Conservation (phyloP, 2,329 filamentous ascomycete species). For the Neoascochyta sp. region DNA sequence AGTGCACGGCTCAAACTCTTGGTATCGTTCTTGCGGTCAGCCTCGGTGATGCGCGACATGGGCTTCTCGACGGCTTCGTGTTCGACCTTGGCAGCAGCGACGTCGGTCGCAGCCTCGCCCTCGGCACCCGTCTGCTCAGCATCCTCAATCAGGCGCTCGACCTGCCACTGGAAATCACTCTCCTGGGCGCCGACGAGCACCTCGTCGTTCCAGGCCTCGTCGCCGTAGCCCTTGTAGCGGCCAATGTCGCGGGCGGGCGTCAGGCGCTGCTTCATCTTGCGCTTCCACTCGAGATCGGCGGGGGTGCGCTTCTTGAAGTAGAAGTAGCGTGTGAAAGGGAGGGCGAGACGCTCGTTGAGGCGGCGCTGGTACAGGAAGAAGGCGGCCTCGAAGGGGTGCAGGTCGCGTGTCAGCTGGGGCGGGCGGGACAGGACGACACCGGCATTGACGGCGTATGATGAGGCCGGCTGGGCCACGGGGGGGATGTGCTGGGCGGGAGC, state of each 20-base stretch:
- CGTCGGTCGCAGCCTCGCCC: conserved; percentile 36
- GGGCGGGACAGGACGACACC: conserved; percentile 84
- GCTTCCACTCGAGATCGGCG: conserved; percentile 81
- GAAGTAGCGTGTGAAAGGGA: conserved; percentile 85
- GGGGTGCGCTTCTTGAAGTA: conserved; percentile 93
- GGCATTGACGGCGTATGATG: conserved; percentile 48
- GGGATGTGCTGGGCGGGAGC: conserved; percentile 27
- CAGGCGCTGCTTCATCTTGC: conserved; percentile 73
- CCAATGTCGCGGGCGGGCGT: conserved; percentile 82
- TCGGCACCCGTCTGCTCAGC: conserved; percentile 57
- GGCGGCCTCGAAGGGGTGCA: conserved; percentile 83
- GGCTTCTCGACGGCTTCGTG: conserved; percentile 68
- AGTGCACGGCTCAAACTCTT: conserved; percentile 75
- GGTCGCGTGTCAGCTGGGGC: conserved; percentile 77
- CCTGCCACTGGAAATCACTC: conserved; percentile 60
- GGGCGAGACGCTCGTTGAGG: conserved; percentile 83
- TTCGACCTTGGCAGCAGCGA: conserved; percentile 39
- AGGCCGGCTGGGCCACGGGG: conserved; percentile 35
- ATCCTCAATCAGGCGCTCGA: conserved; percentile 69
- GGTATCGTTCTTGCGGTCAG: conserved; percentile 70
- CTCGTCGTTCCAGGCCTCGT: conserved; percentile 87
- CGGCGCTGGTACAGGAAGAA: conserved; percentile 98
- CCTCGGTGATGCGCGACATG: conserved; percentile 67
- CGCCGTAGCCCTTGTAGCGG: conserved; percentile 70
- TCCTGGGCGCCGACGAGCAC: conserved; percentile 69